Percentiles rank a stretch among this genome's conserved stretches.
Evolutionary conservation across 306 rosid species (phyloP).

Genomic region (Geum urbanum): DNA sequence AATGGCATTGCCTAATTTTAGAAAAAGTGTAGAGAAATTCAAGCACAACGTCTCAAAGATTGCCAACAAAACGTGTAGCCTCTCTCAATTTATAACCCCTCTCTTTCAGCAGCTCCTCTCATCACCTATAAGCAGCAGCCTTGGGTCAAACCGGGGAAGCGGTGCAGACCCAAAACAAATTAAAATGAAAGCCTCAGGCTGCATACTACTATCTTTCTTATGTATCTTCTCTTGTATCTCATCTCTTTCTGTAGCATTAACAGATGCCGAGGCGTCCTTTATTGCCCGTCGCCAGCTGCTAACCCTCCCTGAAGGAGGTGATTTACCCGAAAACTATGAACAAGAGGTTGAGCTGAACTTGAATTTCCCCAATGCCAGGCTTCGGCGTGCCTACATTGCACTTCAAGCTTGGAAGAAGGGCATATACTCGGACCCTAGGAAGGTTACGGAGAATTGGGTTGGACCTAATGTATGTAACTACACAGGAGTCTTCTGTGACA

Average conservation of each 20-base stretch:
- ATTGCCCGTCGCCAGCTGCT: constrained; percentile 25
- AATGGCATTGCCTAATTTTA: neutral
- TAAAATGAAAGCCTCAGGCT: constrained; percentile 31
- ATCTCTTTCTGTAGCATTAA: constrained; percentile 13
- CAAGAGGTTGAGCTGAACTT: constrained; percentile 3
- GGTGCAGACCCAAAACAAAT: constrained; percentile 9
- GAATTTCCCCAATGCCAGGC: constrained; percentile 27
- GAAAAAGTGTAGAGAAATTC: constrained; percentile 18
- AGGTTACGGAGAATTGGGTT: constrained; percentile 24
- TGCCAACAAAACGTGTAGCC: neutral
- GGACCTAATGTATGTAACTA: constrained; percentile 30
- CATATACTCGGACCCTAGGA: constrained; percentile 26
- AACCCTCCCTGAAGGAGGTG: constrained; percentile 15
- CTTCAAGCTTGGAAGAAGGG: constrained; percentile 33
- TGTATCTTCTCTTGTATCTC: neutral
- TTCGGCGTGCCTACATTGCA: constrained; percentile 34
- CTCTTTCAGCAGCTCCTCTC: neutral
- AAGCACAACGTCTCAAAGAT: constrained; percentile 22
- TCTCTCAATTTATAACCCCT: neutral
- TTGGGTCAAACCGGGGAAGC: constrained; percentile 39
- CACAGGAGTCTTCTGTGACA: constrained; percentile 27
- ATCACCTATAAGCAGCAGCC: constrained; percentile 28
- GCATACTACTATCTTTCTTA: constrained; percentile 15
- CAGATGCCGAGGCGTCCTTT: constrained; percentile 28
- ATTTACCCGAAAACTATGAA: constrained; percentile 25